Evolutionary conservation across 2,329 filamentous ascomycete genomes (phyloP).

Genomic region (Fusarium pseudocircinatum): DNA sequence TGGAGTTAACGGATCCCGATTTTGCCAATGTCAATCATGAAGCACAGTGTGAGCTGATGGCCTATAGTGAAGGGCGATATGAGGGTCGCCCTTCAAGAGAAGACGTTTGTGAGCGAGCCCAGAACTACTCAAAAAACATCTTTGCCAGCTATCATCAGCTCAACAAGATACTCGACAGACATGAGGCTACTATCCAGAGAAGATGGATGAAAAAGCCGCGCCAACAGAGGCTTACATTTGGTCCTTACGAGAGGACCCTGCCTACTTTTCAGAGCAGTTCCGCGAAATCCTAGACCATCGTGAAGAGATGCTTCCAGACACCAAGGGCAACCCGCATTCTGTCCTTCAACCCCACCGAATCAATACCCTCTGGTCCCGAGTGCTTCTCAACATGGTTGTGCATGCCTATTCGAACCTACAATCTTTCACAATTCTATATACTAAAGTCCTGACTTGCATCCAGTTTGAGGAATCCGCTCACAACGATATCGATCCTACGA

Average conservation of each 20-base stretch:
- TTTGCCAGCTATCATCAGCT: not conserved
- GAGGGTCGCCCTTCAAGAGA: not conserved
- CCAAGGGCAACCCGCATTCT: not conserved
- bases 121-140: not conserved
- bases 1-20: not conserved
- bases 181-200: constrained; percentile 61
- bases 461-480: rapidly evolving
- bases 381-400: rapidly evolving
- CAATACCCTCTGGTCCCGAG: not conserved
- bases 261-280: constrained; percentile 61
- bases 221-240: constrained; percentile 59
- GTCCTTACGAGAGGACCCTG: constrained; percentile 66
- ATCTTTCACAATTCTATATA: too few species aligned
- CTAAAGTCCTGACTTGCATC: not conserved
- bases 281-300: constrained; percentile 57
- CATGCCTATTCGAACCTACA: not conserved
- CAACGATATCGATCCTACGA: not conserved
- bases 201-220: constrained; percentile 65
- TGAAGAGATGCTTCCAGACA: not conserved
- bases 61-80: rapidly evolving
- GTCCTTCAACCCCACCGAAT: not conserved
- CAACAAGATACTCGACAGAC: constrained; percentile 54
- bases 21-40: not conserved
- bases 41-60: not conserved
- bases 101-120: not conserved